Evolutionary conservation across 2,329 filamentous ascomycete species (phyloP).

Genomic region (Alternaria conjuncta): DNA sequence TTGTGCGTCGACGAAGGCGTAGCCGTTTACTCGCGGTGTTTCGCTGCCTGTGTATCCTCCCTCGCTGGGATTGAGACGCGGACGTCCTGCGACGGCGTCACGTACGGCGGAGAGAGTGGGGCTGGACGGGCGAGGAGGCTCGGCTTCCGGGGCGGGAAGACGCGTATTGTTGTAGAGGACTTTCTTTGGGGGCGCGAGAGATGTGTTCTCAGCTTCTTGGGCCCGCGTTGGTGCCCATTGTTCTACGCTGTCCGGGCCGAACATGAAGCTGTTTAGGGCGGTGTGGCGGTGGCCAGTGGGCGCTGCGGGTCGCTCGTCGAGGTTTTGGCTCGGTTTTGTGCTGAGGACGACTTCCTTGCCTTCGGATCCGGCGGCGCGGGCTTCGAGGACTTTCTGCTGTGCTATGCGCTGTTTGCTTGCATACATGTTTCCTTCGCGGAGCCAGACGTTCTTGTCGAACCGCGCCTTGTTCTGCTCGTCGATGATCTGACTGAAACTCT

Average conservation of each 20-base stretch:
- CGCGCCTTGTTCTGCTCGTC: slow-evolving; percentile 88
- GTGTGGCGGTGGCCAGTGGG: slow-evolving; percentile 73
- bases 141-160: slow-evolving; percentile 56
- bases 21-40: slow-evolving; percentile 91
- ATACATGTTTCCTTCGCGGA: slow-evolving; percentile 88
- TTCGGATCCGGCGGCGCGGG: slow-evolving; percentile 55
- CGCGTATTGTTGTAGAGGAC: slow-evolving; percentile 86
- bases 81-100: slow-evolving; percentile 80
- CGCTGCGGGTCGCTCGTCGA: slow-evolving; percentile 75
- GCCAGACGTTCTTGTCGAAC: slow-evolving; percentile 84
- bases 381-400: slow-evolving; percentile 75
- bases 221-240: slow-evolving; percentile 64
- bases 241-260: slow-evolving; percentile 70
- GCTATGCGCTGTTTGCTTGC: slow-evolving; percentile 67
- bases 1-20: slow-evolving; percentile 91
- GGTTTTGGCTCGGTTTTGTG: slow-evolving; percentile 66
- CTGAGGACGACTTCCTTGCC: slow-evolving; percentile 49
- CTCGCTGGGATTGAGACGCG: slow-evolving; percentile 68
- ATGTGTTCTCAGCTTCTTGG: slow-evolving; percentile 72
- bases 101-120: slow-evolving; percentile 83
- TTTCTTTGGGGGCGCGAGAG: slow-evolving; percentile 75
- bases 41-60: slow-evolving; percentile 69
- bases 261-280: slow-evolving; percentile 89
- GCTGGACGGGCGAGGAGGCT: slow-evolving; percentile 65
- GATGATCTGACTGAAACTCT: slow-evolving; percentile 90